Evolutionary conservation across 2,329 filamentous ascomycete genomes (phyloP).

Genomic region (Fusarium sp.): DNA sequence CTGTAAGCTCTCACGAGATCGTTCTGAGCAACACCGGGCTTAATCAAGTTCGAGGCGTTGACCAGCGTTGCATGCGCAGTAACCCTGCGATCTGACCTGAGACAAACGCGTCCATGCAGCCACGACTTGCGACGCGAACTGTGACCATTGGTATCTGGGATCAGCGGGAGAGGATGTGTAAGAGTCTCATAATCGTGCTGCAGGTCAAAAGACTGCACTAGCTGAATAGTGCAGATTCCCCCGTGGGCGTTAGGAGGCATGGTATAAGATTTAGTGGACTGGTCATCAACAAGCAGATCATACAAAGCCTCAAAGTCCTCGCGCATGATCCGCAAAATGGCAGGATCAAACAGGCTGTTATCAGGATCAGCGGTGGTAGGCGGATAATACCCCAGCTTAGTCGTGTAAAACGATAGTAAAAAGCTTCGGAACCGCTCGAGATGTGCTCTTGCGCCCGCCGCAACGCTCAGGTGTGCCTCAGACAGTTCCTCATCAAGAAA

Average conservation of each 20-base stretch:
- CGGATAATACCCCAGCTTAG: slow-evolving; percentile 78
- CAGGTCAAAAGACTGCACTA: slow-evolving; percentile 74
- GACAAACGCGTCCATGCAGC: slow-evolving; percentile 56
- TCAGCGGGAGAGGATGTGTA: slow-evolving; percentile 73
- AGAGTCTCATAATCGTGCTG: slow-evolving; percentile 70
- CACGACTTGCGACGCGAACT: slow-evolving; percentile 56
- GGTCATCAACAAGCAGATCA: slow-evolving; percentile 75
- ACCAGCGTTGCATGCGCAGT: slow-evolving; percentile 65
- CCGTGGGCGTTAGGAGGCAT: slow-evolving; percentile 69
- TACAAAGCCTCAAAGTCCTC: slow-evolving; percentile 79
- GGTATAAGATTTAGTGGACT: slow-evolving; percentile 62
- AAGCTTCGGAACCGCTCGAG: slow-evolving; percentile 79
- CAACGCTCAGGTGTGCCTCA: slow-evolving; percentile 72
- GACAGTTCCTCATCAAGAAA: slow-evolving; percentile 81
- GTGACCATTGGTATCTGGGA: slow-evolving; percentile 63
- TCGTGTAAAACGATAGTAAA: slow-evolving; percentile 73
- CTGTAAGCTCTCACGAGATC: slow-evolving; percentile 75
- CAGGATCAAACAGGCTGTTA: slow-evolving; percentile 64
- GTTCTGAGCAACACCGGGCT: slow-evolving; percentile 58
- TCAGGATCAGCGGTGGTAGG: slow-evolving; percentile 61
- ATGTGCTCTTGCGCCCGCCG: slow-evolving; percentile 71
- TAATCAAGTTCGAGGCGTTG: slow-evolving; percentile 61
- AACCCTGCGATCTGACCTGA: slow-evolving; percentile 62
- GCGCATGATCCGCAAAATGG: slow-evolving; percentile 71
- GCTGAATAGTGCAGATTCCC: slow-evolving; percentile 77